Evolutionary conservation across 495 filamentous ascomycete genomes (phyloP), one percentile per base, ranked within the genome.

Genomic region (Xylaria intraflava): DNA sequence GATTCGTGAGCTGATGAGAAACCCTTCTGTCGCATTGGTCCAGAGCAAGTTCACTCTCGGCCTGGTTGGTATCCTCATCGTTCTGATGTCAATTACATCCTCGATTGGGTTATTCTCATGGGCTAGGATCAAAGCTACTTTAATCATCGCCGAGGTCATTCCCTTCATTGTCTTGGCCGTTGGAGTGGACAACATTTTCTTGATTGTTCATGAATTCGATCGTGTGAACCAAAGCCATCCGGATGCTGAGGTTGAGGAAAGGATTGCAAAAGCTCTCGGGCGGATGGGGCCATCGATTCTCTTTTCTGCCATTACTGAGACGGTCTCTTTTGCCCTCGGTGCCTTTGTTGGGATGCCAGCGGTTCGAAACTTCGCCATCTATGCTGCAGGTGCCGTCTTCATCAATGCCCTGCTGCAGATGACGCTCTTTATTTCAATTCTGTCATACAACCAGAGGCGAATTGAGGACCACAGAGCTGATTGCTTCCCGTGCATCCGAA

Each of bases 61-160:
- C 8, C 82, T 96, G 49, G 86, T 86, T 46, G 93, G 93, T 17
- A 97, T 98, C 57, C 43, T 90, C 29, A 98, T 98, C 54, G 93
- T 98, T 19, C 68, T 98, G 54, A 95, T 97, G 90, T 96, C 90
- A 14, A 95, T 98, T 27, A 90, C 88, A 17, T 88, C 94, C 12
- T 95, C 90, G 8, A 88, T 97, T 47, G 93, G 93, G 9, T 67
- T 97, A 29, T 98, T 96, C 63, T 95, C 91, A 0, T 90, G 87
- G 52, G 77, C 81, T 26, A 90, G 89, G 7, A 79, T 97, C 60
- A 95, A 92, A 69, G 94, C 89, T 27, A 98, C 93, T 3, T 72
- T 98, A 55, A 97, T 98, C 62, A 97, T 98, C 58, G 92, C 95
- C 6, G 93, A 98, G 64, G 93, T 98, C 56, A 98, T 98, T 53